Percentiles rank a stretch among this genome's conserved stretches.
Evolutionary conservation across 225 moss, liverwort and hornwort species (phyloP).

Genomic region (Marchantia polymorpha): DNA sequence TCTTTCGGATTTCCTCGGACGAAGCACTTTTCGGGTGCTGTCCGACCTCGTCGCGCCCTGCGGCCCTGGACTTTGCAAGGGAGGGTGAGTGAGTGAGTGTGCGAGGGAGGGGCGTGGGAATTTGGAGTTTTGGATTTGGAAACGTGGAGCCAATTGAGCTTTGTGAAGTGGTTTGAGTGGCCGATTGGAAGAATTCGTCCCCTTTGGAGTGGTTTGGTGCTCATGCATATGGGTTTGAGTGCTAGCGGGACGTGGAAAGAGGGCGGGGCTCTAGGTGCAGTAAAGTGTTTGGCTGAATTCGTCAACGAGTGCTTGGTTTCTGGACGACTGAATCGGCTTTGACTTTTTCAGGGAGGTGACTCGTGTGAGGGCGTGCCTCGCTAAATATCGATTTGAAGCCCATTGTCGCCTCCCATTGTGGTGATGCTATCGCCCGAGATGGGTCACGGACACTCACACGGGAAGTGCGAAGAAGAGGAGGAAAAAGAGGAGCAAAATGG

Average conservation of each 20-base stretch:
- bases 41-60: not conserved
- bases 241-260: not conserved
- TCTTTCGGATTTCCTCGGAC: not conserved
- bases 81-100: not conserved
- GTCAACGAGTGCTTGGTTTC: not conserved
- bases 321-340: not conserved
- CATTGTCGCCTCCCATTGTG: not conserved
- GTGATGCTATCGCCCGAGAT: constrained; percentile 19
- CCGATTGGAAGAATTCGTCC: not conserved
- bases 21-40: not conserved
- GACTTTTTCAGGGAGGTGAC: not conserved
- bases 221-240: not conserved
- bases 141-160: not conserved
- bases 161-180: not conserved
- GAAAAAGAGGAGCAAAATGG: constrained; percentile 33
- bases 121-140: not conserved
- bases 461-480: constrained; percentile 31
- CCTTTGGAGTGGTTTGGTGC: not conserved
- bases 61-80: not conserved
- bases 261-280: not conserved
- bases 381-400: not conserved
- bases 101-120: not conserved
- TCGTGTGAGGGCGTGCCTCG: not conserved
- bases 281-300: too few relatives aligned
- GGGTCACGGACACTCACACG: constrained; percentile 24